Evolutionary conservation across 352 stramenopile species (phyloP).

Genomic region (Phytophthora kernoviae): DNA sequence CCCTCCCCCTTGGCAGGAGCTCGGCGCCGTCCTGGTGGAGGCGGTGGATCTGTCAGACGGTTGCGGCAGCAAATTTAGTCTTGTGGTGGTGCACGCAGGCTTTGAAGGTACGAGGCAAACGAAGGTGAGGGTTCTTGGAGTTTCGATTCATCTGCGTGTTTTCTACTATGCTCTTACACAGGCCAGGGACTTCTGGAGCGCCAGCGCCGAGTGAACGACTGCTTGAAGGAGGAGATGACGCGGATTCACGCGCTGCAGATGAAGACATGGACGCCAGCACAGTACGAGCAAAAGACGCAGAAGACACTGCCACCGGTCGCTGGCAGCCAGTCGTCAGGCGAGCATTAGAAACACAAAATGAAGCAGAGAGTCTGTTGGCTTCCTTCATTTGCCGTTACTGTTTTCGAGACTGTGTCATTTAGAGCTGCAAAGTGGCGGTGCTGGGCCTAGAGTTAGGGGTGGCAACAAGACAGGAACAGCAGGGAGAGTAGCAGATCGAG

Average conservation of each 20-base stretch:
- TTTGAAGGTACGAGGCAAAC: slow-evolving; percentile 55
- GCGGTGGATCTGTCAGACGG: slow-evolving; percentile 82
- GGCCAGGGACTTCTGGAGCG: slow-evolving; percentile 78
- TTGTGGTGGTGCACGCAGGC: slow-evolving; percentile 79
- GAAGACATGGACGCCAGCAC: slow-evolving; percentile 83
- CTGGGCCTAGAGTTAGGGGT: background rate
- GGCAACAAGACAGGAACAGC: slow-evolving; percentile 10
- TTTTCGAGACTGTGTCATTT: slow-evolving; percentile 5
- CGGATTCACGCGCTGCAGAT: slow-evolving; percentile 86
- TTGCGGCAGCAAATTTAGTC: slow-evolving; percentile 84
- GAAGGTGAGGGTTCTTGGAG: no score
- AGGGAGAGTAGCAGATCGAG: slow-evolving; percentile 11
- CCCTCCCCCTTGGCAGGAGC: slow-evolving; percentile 36
- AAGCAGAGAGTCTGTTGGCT: slow-evolving; percentile 1
- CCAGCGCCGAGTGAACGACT: slow-evolving; percentile 80
- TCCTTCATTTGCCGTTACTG: background rate
- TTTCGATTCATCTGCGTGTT: no score
- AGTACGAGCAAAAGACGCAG: slow-evolving; percentile 86
- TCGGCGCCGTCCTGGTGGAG: slow-evolving; percentile 71
- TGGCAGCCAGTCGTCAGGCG: slow-evolving; percentile 49
- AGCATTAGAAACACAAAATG: slow-evolving; percentile 44
- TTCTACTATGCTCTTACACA: slow-evolving; percentile 12
- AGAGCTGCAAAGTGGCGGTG: slow-evolving; percentile 12
- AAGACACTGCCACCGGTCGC: slow-evolving; percentile 44
- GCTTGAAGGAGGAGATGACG: slow-evolving; percentile 83